Evolutionary conservation across 495 filamentous ascomycete species (phyloP), one percentile per base, ranked within the genome.

Genomic region (Penicillium salamii): DNA sequence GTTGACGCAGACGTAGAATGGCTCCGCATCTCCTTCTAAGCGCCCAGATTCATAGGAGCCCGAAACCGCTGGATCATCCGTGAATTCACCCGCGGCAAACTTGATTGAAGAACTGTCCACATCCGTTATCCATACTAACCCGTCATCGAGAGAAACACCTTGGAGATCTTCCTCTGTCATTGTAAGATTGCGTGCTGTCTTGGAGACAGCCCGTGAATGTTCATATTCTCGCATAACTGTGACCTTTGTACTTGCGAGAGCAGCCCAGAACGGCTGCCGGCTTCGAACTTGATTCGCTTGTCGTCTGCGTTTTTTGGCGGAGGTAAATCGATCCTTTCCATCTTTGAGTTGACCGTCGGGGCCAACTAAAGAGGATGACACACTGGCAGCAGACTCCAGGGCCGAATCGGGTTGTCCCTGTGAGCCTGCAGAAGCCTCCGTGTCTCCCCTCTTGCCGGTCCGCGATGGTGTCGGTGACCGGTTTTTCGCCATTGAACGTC

Each of bases 171-270:
- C 83, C 60, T 92, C 88, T 44, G 84, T 90, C 86, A 67, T 89
- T 78, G 59, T 86, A 78, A 71, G 53, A 39, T 70, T 69, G 49
- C 65, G 87, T 79, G 43, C 78, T 73, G 51, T 87, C 84, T 75
- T 96, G 75, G 84, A 83, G 37, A 87, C 76, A 29, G 86, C 82
- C 64, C 90, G 85, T 46, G 87, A 88, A 68, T 91, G 82, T 62
- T 95, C 90, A 63, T 90, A 91, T 73, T 95, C 91, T 61, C 93
- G 91, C 61, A 91, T 83, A 60, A 95, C 86, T 36, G 91, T 91
- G 57, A 96, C 90, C 69, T 95, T 97, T 46, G 89, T 95, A 66
- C 89, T 93, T 21, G 91, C 91, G 50, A 96, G 81, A 9, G 91
- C 91, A 44, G 91, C 89, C 91, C 91, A 97, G 45, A 97, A 82